Evolutionary conservation across 129 eudicot genomes (phyloP).

Genomic region (Rutidosis leptorrhynchoides): DNA sequence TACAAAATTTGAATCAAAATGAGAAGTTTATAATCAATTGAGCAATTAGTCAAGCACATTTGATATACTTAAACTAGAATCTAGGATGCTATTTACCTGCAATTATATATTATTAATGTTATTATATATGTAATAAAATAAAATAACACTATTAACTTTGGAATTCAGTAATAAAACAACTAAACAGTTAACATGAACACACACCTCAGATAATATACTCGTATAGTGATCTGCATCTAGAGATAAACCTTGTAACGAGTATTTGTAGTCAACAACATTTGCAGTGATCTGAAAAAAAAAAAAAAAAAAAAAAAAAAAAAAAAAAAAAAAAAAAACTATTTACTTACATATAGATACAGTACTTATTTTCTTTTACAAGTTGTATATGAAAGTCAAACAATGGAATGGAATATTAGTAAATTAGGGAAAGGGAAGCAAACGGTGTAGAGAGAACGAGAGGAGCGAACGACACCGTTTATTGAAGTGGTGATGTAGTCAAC

Average conservation of each 20-base stretch:
- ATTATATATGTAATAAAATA: too few relatives aligned
- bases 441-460: constrained; percentile 72
- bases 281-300: constrained; percentile 50
- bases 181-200: neutral
- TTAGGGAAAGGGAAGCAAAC: constrained; percentile 29
- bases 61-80: too few relatives aligned
- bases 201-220: constrained; percentile 59
- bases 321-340: too few relatives aligned
- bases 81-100: too few relatives aligned
- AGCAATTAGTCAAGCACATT: too few relatives aligned
- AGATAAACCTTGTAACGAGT: constrained; percentile 59
- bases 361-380: neutral
- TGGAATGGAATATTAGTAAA: neutral
- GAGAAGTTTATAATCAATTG: too few relatives aligned
- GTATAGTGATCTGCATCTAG: constrained; percentile 56
- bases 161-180: neutral
- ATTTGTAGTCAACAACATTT: constrained; percentile 77
- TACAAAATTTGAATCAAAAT: neutral
- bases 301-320: neutral
- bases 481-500: constrained; percentile 25
- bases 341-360: neutral
- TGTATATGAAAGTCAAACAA: neutral
- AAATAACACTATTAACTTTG: neutral
- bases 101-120: too few relatives aligned
- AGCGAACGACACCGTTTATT: constrained; percentile 64